Conservation (phyloP, 805 yeast species). For the Barnettozyma wickerhamii region DNA sequence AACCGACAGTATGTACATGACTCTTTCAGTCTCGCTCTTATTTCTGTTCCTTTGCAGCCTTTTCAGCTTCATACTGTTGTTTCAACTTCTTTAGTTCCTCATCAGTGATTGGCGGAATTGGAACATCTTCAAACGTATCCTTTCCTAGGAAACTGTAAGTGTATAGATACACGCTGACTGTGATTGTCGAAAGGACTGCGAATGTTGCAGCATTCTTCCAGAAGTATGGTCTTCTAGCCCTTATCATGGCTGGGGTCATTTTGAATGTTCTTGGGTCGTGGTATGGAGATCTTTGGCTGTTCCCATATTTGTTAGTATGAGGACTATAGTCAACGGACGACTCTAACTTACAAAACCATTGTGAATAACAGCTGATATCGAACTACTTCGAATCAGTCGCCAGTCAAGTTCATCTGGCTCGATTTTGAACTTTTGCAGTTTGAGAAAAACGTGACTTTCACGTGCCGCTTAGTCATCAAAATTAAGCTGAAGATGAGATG, state of each 20-base stretch:
- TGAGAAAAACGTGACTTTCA: slow-evolving; percentile 1
- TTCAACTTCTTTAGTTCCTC: slow-evolving; percentile 68
- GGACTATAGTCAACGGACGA: too few relatives aligned
- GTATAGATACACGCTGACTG: slow-evolving; percentile 60
- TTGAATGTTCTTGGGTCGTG: slow-evolving; percentile 68
- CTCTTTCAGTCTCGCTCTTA: neutral
- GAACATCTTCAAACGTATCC: slow-evolving; percentile 89
- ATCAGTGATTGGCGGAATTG: slow-evolving; percentile 87
- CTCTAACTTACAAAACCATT: slow-evolving; percentile 18
- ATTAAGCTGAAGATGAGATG: too few relatives aligned
- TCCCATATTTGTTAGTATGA: neutral
- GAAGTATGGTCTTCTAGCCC: slow-evolving; percentile 87
- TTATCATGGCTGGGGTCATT: slow-evolving; percentile 90
- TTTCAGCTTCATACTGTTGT: slow-evolving; percentile 58
- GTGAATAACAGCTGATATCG: neutral
- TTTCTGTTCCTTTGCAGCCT: slow-evolving; percentile 12
- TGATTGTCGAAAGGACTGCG: slow-evolving; percentile 53
- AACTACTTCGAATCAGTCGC: too few relatives aligned
- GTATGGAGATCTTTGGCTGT: slow-evolving; percentile 37
- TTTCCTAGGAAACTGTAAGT: slow-evolving; percentile 62
- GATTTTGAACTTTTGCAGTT: neutral
- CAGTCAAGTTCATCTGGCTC: too few relatives aligned
- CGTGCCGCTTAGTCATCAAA: slow-evolving; percentile 5
- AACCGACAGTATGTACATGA: too few relatives aligned
- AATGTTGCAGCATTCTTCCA: slow-evolving; percentile 68